Conservation (phyloP, 208 protist genomes). For the Blechomonas ayalai region DNA sequence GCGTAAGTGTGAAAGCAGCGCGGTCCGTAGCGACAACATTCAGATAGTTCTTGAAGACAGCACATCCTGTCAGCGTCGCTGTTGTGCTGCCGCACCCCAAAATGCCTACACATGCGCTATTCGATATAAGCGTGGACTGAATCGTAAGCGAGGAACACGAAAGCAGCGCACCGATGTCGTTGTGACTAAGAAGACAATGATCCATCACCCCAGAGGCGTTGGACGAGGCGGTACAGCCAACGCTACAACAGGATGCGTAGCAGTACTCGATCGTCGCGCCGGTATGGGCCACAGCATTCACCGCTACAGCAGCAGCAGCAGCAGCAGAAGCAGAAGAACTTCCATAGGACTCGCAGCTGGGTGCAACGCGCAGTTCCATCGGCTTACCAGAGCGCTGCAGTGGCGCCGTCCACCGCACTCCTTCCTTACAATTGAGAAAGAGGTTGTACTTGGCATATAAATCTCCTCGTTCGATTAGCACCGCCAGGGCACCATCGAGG, state of each 20-base stretch:
- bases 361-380: too few relatives aligned
- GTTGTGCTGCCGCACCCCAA: constrained; percentile 1
- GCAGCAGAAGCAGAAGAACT: too few relatives aligned
- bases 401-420: constrained; percentile 4
- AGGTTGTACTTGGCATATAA: constrained; percentile 9
- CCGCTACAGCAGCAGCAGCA: neutral
- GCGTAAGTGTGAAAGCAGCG: neutral
- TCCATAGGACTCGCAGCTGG: too few relatives aligned
- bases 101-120: constrained; percentile 17
- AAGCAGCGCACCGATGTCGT: constrained; percentile 17
- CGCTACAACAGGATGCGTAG: constrained; percentile 11
- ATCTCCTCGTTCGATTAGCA: constrained; percentile 1
- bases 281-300: neutral
- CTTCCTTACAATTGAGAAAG: constrained; percentile 17
- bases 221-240: constrained; percentile 3
- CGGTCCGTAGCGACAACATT: constrained; percentile 10
- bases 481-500: neutral
- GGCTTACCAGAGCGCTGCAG: too few relatives aligned
- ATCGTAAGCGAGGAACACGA: neutral
- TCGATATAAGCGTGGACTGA: constrained; percentile 7
- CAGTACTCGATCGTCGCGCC: constrained; percentile 8
- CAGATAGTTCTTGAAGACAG: constrained; percentile 23
- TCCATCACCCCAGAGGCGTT: constrained; percentile 2
- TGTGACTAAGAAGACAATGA: constrained; percentile 9
- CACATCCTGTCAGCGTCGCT: constrained; percentile 1